phyloP scores from a whole-genome alignment of 2,329 filamentous ascomycete species.

The Cladophialophora exuberans region DNA sequence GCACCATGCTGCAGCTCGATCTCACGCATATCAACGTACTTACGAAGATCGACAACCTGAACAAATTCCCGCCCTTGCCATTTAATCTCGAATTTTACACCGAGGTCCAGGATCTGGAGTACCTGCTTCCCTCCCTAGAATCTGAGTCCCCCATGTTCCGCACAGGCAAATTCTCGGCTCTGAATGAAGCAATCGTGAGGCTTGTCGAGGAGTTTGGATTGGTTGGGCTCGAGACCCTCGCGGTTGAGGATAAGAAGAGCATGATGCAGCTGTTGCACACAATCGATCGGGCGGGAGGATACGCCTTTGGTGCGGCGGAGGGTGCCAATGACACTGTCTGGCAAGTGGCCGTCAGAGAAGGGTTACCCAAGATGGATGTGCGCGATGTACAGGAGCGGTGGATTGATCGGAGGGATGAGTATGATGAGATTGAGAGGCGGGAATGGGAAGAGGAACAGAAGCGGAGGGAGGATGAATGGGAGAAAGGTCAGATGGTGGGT shows the following conservation, averaged over 20 bases:
- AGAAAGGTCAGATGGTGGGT: slow-evolving; percentile 12
- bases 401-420: slow-evolving; percentile 87
- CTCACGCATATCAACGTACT: slow-evolving; percentile 94
- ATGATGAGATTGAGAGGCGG: slow-evolving; percentile 77
- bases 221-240: slow-evolving; percentile 88
- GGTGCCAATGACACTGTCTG: slow-evolving; percentile 96
- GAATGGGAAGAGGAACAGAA: slow-evolving; percentile 76
- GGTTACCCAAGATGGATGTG: slow-evolving; percentile 72
- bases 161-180: slow-evolving; percentile 70
- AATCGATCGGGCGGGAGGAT: slow-evolving; percentile 89
- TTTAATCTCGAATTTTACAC: slow-evolving; percentile 98
- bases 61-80: slow-evolving; percentile 79
- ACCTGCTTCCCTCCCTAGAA: slow-evolving; percentile 79
- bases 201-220: slow-evolving; percentile 88
- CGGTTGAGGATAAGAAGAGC: slow-evolving; percentile 94
- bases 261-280: slow-evolving; percentile 91
- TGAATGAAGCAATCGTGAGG: slow-evolving; percentile 85
- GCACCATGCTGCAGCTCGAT: slow-evolving; percentile 98
- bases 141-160: slow-evolving; percentile 73
- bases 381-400: slow-evolving; percentile 93
- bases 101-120: slow-evolving; percentile 89
- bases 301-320: slow-evolving; percentile 87
- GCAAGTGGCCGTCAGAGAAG: slow-evolving; percentile 87
- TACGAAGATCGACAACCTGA: slow-evolving; percentile 95
- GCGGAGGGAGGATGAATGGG: slow-evolving; percentile 44